Conservation (phyloP, 371 early-diverging fungal species). For the Entomophthora muscae region DNA sequence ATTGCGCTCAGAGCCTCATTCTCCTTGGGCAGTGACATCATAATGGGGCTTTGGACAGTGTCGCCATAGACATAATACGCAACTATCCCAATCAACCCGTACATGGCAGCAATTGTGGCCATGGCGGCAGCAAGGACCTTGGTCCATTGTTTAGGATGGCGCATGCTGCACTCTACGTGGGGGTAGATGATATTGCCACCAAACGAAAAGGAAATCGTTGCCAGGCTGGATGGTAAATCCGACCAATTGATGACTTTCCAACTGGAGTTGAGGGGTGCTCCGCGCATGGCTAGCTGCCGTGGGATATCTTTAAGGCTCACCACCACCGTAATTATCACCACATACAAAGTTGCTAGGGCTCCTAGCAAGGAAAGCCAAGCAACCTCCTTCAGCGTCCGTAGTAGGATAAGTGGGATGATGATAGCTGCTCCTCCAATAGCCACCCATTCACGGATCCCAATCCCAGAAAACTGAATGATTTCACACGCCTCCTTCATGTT, state of each 20-base stretch:
- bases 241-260: slow-evolving; percentile 29
- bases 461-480: background rate
- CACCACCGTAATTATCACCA: slow-evolving; percentile 18
- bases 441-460: slow-evolving; percentile 16
- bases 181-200: slow-evolving; percentile 63
- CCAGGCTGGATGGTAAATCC: slow-evolving; percentile 31
- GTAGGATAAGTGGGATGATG: slow-evolving; percentile 28
- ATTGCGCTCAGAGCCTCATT: slow-evolving; percentile 10
- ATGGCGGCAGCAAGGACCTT: slow-evolving; percentile 46
- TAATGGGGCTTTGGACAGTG: slow-evolving; percentile 39
- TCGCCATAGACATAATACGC: slow-evolving; percentile 66
- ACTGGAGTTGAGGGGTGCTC: background rate
- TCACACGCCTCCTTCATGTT: slow-evolving; percentile 14
- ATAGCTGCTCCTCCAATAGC: slow-evolving; percentile 22
- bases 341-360: slow-evolving; percentile 18
- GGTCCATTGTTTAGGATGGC: slow-evolving; percentile 50
- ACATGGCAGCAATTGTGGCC: slow-evolving; percentile 47
- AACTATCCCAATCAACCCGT: slow-evolving; percentile 46
- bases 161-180: slow-evolving; percentile 68
- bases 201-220: slow-evolving; percentile 51
- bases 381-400: slow-evolving; percentile 38
- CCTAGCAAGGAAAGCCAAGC: slow-evolving; percentile 24
- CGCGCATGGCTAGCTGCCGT: slow-evolving; percentile 12
- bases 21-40: slow-evolving; percentile 41
- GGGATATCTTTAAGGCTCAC: slow-evolving; percentile 21